A percentile compares a stretch with the other conserved stretches of the same genome.
phyloP scores from a whole-genome alignment of 768 basidiomycete species.

The Panus rudis region DNA sequence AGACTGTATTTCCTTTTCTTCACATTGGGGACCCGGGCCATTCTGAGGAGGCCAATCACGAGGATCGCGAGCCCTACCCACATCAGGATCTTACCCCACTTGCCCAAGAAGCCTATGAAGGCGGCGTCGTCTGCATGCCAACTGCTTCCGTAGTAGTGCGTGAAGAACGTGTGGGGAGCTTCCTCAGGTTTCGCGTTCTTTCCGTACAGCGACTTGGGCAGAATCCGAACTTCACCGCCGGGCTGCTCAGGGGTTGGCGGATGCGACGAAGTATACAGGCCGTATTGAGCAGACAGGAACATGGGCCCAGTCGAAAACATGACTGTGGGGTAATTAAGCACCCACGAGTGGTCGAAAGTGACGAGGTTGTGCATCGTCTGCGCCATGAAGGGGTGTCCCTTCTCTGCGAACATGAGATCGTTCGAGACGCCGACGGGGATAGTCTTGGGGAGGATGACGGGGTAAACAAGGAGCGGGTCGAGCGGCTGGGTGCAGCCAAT shows the following conservation, averaged over 20 bases:
- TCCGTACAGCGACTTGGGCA: slow-evolving; percentile 96
- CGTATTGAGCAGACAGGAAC: slow-evolving; percentile 95
- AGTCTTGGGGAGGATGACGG: slow-evolving; percentile 89
- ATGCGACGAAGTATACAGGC: slow-evolving; percentile 71
- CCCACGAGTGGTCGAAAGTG: slow-evolving; percentile 88
- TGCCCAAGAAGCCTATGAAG: slow-evolving; percentile 89
- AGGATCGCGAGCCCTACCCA: slow-evolving; percentile 74
- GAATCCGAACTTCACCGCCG: slow-evolving; percentile 74
- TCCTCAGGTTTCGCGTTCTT: slow-evolving; percentile 85
- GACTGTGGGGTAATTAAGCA: slow-evolving; percentile 97
- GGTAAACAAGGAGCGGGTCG: slow-evolving; percentile 79
- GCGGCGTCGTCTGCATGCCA: slow-evolving; percentile 98
- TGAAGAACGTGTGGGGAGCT: slow-evolving; percentile 88
- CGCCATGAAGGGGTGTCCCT: slow-evolving; percentile 80
- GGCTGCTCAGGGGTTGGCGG: slow-evolving; percentile 44
- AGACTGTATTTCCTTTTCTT: slow-evolving; percentile 56
- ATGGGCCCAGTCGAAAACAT: slow-evolving; percentile 99
- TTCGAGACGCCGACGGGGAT: slow-evolving; percentile 97
- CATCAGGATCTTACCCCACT: slow-evolving; percentile 86
- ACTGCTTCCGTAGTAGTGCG: slow-evolving; percentile 96
- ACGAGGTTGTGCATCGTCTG: slow-evolving; percentile 89
- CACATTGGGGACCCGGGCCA: slow-evolving; percentile 38
- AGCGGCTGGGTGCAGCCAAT: slow-evolving; percentile 85
- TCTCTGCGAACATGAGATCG: slow-evolving; percentile 91
- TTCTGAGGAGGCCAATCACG: slow-evolving; percentile 57